Percentiles rank a stretch among this genome's conserved stretches.
These are phyloP conservation scores for Dipodascus geniculatus DNA, from an alignment of 805 yeast species.

Conservation along the genomic window DNA sequence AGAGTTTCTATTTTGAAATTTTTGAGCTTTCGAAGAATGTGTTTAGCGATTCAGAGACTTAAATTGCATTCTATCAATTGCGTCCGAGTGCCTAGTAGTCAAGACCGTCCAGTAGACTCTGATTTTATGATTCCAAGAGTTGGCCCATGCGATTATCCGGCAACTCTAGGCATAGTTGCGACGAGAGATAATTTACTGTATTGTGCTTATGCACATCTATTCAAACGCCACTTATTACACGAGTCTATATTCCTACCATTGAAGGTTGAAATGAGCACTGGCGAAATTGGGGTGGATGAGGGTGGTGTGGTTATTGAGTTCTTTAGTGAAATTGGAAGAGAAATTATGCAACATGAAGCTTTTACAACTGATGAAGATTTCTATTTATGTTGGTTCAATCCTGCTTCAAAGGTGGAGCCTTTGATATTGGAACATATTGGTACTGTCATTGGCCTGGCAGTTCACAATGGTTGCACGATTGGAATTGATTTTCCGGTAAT, in stretches of 20 bases:
- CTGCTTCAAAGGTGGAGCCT: constrained; percentile 12
- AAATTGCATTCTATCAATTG: neutral
- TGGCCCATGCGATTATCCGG: neutral
- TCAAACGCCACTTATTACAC: constrained; percentile 7
- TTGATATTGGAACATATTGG: constrained; percentile 17
- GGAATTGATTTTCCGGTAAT: constrained; percentile 18
- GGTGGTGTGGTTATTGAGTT: constrained; percentile 24
- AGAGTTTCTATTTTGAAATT: neutral
- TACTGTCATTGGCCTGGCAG: constrained; percentile 20
- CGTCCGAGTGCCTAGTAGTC: neutral
- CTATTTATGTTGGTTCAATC: constrained; percentile 17
- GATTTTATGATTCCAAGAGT: neutral
- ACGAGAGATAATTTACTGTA: constrained; percentile 13
- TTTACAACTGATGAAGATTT: constrained; percentile 11
- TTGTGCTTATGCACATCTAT: constrained; percentile 11
- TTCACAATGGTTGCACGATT: constrained; percentile 21
- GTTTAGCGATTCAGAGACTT: neutral
- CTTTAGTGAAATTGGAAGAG: constrained; percentile 16
- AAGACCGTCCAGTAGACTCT: neutral
- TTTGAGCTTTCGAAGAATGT: neutral
- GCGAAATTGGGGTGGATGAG: constrained; percentile 22
- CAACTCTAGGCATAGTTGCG: constrained; percentile 11
- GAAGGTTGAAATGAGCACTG: constrained; percentile 15
- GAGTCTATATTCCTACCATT: constrained; percentile 16
- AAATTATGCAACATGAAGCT: constrained; percentile 10